Evolutionary conservation across 192 early-diverging fungal genomes (phyloP), one percentile per base, ranked within the genome.

Genomic region (Backusella luteola): DNA sequence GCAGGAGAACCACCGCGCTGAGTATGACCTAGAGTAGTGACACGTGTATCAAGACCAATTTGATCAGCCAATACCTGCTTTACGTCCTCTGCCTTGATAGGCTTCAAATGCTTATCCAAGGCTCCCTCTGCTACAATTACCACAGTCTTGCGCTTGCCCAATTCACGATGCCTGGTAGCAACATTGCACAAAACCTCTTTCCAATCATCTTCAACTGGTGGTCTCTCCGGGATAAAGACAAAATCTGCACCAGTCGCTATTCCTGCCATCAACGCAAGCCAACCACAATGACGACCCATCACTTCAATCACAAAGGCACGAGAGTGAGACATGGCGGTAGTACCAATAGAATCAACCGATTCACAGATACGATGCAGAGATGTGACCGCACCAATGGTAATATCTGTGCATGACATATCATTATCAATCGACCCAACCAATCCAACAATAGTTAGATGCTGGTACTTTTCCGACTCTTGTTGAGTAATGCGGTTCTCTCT

Each of bases 221-320:
- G 97, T 29, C 94, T 86, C 77, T 99, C 97, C 2, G 97, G 97
- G 59, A 99, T 91, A 79, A 99, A 99, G 68, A 97, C 89, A 87
- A 94, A 97, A 77, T 99, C 97, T 49, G 97, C 96, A 44, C 95
- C 96, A 19, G 94, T 90, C 70, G 90, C 90, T 59, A 95, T 92
- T 4, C 90, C 94, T 3, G 94, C 93, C 84, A 91, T 93, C 14
- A 95, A 83, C 32, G 93, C 94, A 42, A 96, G 81, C 97, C 97
- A 99, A 29, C 97, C 97, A 81, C 97, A 99, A 79, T 98, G 95
- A 35, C 97, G 91, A 5, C 96, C 97, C 97, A 99, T 99, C 35
- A 97, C 97, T 80, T 99, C 97, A 52, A 99, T 90, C 9, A 99
- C 95, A 80, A 99, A 99, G 4, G 97, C 97, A 66, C 97, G 93